Base-by-base conservation (phyloP, 129 eudicot species). In the Artemisia annua region DNA sequence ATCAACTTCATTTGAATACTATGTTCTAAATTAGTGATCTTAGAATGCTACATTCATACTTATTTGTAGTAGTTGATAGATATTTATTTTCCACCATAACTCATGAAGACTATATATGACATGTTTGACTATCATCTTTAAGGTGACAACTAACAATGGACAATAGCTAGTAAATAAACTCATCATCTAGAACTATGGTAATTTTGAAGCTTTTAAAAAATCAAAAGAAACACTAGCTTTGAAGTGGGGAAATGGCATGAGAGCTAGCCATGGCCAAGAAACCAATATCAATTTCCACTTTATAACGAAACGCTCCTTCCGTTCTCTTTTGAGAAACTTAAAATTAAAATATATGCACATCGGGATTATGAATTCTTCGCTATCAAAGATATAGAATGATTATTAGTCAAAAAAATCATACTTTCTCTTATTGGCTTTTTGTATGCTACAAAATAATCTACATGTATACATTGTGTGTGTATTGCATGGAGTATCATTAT, bases 191-290 rank as follows among this genome's bases (percentile, higher is more conserved):
- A 35, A 2, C 55, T 10, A 26, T 57, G 68, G 19, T 65, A 35
- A 35, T 35, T 35, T 75, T 22, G n/a, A 26, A 54, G 32, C 56
- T 43, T 53, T 56, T 19, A 57, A 24, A 16, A 54, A 54, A 71
- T 13, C 54, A 63, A 78, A 67, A 16, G 22, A 76, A 63, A 35
- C 5, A 76, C 63, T 35, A 35, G 30, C 82, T 78, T 71, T 55
- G 67, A 64, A 26, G 82, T 78, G 78, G 82, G 82, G 82, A 78
- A 78, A 46, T 71, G 54, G 73, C 78, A 55, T 71, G 82, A 78
- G 69, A 78, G 71, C 44, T 35, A 76, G 82, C 77, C 50, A 63
- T 78, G 77, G 78, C 77, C 77, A 71, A 55, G 10, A 71, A 71
- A 55, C 77, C 73, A 78, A 78, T 20, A 71, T 53, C 62, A 15